Conservation (phyloP, 768 basidiomycete species). For the Boletus eberwhitei region DNA sequence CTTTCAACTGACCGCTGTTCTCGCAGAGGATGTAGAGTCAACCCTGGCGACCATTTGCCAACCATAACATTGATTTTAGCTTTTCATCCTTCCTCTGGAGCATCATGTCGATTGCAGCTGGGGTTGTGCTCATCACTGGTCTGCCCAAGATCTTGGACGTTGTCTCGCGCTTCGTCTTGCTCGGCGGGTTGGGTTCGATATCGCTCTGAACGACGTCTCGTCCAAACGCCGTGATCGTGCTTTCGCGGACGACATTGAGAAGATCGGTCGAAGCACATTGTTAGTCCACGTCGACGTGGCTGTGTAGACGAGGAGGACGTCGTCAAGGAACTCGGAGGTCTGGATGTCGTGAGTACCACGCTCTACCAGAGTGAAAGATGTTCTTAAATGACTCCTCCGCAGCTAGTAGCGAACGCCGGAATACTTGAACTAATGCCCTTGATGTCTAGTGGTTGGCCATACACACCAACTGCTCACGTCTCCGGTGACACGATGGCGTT, state of each 20-base stretch:
- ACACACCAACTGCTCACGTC: too few species aligned
- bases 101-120: background rate
- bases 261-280: slow-evolving; percentile 11
- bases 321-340: slow-evolving; percentile 33
- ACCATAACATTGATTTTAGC: background rate
- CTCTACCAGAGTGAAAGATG: background rate
- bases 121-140: background rate
- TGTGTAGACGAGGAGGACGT: slow-evolving; percentile 31
- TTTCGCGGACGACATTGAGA: background rate
- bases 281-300: slow-evolving; percentile 39
- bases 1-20: too few species aligned
- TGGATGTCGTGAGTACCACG: slow-evolving; percentile 42
- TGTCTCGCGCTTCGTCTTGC: background rate
- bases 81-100: background rate
- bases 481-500: background rate
- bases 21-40: too few species aligned
- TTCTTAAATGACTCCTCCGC: background rate
- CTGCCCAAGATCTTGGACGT: background rate
- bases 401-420: slow-evolving; percentile 21
- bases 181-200: background rate
- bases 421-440: background rate
- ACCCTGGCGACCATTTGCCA: background rate
- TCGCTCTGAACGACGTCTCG: background rate
- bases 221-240: background rate
- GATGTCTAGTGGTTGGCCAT: background rate